These are phyloP conservation scores for Boletus smithii DNA, from an alignment of 1,284 basidiomycete genomes.

Conservation along the genomic window DNA sequence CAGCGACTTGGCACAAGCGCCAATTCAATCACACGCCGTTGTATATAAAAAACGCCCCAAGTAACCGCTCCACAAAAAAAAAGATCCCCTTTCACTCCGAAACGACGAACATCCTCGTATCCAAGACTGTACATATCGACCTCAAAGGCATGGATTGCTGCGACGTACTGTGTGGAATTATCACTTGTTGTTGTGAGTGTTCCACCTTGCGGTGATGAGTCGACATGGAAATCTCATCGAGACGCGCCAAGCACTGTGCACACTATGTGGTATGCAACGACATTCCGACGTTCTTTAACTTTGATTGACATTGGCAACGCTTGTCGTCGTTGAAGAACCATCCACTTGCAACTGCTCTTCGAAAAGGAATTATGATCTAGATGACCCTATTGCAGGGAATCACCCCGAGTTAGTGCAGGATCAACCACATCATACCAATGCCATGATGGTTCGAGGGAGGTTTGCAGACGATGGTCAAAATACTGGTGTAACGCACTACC, in stretches of 20 bases:
- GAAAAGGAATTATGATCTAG: slow-evolving; percentile 4
- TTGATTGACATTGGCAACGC: slow-evolving; percentile 1
- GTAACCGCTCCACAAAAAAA: too few relatives aligned
- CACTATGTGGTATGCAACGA: slow-evolving; percentile 16
- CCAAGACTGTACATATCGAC: too few relatives aligned
- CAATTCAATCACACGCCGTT: neutral
- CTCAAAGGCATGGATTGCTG: slow-evolving; percentile 24
- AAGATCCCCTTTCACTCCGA: neutral
- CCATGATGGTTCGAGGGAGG: slow-evolving; percentile 13
- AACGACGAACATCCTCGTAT: slow-evolving; percentile 3
- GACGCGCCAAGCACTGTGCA: slow-evolving; percentile 16
- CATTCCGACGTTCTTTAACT: neutral
- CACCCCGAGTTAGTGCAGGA: slow-evolving; percentile 11
- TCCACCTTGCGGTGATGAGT: neutral
- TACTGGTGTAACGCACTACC: slow-evolving; percentile 15
- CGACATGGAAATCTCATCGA: slow-evolving; percentile 10
- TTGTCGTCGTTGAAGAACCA: slow-evolving; percentile 12
- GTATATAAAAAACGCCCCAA: neutral
- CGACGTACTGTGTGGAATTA: slow-evolving; percentile 21
- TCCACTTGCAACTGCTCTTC: slow-evolving; percentile 18
- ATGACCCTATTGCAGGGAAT: slow-evolving; percentile 1
- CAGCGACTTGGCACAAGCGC: neutral
- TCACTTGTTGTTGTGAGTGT: slow-evolving; percentile 26
- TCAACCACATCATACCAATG: slow-evolving; percentile 15
- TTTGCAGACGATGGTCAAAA: slow-evolving; percentile 9